phyloP scores from a whole-genome alignment of 192 early-diverging fungal species.

The Gaertneriomyces sp. region DNA sequence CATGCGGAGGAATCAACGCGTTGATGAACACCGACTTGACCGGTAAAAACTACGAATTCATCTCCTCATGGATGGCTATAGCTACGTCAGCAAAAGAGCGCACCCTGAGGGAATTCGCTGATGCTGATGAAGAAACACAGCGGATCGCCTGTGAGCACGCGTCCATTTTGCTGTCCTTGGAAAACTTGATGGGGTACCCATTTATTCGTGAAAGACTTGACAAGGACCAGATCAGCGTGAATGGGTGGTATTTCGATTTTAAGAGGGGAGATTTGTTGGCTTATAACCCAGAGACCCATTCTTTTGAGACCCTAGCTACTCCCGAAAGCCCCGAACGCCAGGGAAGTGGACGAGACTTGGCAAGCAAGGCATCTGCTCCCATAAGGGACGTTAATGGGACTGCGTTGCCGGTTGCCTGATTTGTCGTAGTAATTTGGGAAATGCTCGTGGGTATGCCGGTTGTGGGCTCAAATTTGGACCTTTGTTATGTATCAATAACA shows the following conservation, averaged over 20 bases:
- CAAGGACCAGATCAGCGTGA: constrained; percentile 33
- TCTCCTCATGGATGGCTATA: constrained; percentile 45
- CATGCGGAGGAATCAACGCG: constrained; percentile 44
- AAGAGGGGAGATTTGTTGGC: constrained; percentile 39
- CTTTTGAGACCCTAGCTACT: constrained; percentile 33
- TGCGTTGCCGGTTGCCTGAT: no score
- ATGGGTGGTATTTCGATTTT: constrained; percentile 52
- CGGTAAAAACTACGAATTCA: constrained; percentile 33
- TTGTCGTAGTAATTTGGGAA: no score
- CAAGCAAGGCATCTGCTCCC: no score
- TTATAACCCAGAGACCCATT: constrained; percentile 32
- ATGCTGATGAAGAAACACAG: constrained; percentile 26
- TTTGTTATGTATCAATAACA: no score
- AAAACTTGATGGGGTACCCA: constrained; percentile 44
- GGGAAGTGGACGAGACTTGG: not conserved
- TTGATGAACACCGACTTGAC: constrained; percentile 30
- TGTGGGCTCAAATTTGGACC: no score
- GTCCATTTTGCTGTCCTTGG: constrained; percentile 37
- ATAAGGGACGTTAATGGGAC: no score
- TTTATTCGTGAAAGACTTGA: constrained; percentile 35
- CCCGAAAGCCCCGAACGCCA: not conserved
- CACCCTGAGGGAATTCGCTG: constrained; percentile 33
- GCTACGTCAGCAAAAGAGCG: constrained; percentile 36
- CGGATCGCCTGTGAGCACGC: constrained; percentile 40
- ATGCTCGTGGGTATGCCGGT: no score